Evolutionary conservation across 768 basidiomycete genomes (phyloP), one percentile per base, ranked within the genome.

Genomic region (Boletus fagicola): DNA sequence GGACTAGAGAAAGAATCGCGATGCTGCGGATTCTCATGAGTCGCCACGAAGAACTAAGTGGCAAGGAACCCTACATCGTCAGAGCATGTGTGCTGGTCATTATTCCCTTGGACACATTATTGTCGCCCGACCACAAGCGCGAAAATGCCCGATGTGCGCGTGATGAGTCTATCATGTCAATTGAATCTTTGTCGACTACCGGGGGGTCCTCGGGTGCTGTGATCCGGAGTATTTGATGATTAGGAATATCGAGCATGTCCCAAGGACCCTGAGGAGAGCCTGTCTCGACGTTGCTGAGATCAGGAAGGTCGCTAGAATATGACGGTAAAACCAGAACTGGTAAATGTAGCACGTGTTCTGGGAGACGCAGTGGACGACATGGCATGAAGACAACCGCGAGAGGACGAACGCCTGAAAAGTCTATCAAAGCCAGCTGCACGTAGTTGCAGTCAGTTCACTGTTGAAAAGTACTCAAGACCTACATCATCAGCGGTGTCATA

Each of bases 371-470:
- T 56, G 77, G 70, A 22, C 72, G 63, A 57, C 77, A 77, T 49
- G 89, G 89, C 46, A 89, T 71, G 71, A 83, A 88, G 54, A 90
- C 75, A 58, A 91, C 76, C 24, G 86, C 89, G 61, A 91, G 74
- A 33, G 88, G 88, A 53, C 80, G 85, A 64, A 75, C 72, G 51
- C 72, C 73, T 56, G 70, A 64, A 65, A 64, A 61, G 51, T 67
- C 67, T 70, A 76, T 75, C 58, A 69, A 65, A 65, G 66, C 70
- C 70, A 77, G 72, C 81, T 83, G 68, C 45, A 24, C 40, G 26
- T 16, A 59, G 61, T 70, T 73, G 68, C 61, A 54, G 66, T 75
- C 56, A 74, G 65, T 68, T 62, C 62, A 59, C 40, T 45, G 49
- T 45, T 61, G 39, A 58, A 59, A 59, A 43, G 38, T n/a, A 52